Percentiles rank a stretch among this genome's conserved stretches.
These are phyloP conservation scores for Pulveroboletus sp. DNA, from an alignment of 768 basidiomycete species.

Conservation along the genomic window DNA sequence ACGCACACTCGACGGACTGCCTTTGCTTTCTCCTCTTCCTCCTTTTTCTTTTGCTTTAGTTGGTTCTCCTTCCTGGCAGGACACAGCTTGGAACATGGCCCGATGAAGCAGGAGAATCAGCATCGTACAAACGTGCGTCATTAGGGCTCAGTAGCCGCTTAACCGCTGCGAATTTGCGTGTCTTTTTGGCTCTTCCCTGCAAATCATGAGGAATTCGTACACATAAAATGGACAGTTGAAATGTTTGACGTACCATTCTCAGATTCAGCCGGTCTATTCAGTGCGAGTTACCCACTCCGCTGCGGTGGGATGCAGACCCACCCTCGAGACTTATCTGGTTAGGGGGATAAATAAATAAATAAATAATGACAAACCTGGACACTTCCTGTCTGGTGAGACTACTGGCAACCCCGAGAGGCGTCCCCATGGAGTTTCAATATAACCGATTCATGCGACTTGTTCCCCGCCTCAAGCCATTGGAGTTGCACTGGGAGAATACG, in stretches of 20 bases:
- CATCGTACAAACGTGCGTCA: slow-evolving; percentile 81
- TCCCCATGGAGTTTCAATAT: no score
- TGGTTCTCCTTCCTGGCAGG: slow-evolving; percentile 84
- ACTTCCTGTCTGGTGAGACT: no score
- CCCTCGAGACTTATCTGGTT: not conserved
- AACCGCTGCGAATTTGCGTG: slow-evolving; percentile 89
- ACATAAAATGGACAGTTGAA: not conserved
- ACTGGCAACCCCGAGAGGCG: no score
- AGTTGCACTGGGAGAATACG: no score
- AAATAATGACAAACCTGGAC: no score
- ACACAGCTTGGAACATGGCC: not conserved
- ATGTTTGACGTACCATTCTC: slow-evolving; percentile 16
- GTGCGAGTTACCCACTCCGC: not conserved
- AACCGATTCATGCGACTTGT: no score
- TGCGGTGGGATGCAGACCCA: no score
- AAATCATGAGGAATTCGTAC: not conserved
- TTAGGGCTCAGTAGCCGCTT: slow-evolving; percentile 93
- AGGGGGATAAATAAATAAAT: no score
- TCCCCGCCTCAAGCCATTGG: no score
- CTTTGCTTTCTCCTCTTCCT: slow-evolving; percentile 74
- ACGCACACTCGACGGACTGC: slow-evolving; percentile 76
- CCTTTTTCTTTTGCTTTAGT: slow-evolving; percentile 81
- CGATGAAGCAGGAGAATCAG: not conserved
- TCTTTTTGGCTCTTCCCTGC: slow-evolving; percentile 89
- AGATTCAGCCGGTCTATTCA: not conserved